A percentile compares a stretch with the other conserved stretches of the same genome.
phyloP scores from a whole-genome alignment of 805 yeast species.

The Lachancea meyersii region DNA sequence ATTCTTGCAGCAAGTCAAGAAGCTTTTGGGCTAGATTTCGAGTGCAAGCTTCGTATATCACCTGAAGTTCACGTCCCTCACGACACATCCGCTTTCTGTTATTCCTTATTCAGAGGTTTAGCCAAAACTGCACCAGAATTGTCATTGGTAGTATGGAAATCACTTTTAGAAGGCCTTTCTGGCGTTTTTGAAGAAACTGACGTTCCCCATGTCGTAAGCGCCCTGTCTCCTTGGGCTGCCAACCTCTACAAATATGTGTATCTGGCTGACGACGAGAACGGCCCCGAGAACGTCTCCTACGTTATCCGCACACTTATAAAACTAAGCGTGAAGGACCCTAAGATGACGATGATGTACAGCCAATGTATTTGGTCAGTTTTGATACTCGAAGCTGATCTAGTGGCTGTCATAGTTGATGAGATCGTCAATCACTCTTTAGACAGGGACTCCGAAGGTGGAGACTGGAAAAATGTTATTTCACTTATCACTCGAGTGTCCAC shows the following conservation, averaged over 20 bases:
- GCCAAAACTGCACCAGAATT: conserved; percentile 51
- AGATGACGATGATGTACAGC: conserved; percentile 47
- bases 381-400: conserved; percentile 54
- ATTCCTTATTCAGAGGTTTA: conserved; percentile 49
- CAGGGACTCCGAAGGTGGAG: conserved; percentile 66
- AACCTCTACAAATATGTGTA: conserved; percentile 57
- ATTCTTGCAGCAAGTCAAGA: conserved; percentile 57
- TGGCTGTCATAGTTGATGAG: conserved; percentile 60
- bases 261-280: conserved; percentile 47
- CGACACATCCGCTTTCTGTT: conserved; percentile 56
- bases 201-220: conserved; percentile 22
- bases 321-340: conserved; percentile 45
- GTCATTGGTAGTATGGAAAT: conserved; percentile 47
- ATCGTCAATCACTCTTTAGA: conserved; percentile 68
- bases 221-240: conserved; percentile 64
- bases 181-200: conserved; percentile 18
- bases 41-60: conserved; percentile 48
- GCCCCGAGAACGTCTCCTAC: conserved; percentile 54
- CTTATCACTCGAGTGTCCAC: conserved; percentile 64
- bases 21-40: conserved; percentile 54
- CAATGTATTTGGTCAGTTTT: conserved; percentile 63
- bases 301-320: conserved; percentile 57
- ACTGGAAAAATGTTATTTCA: conserved; percentile 57
- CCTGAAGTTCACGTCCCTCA: conserved; percentile 62
- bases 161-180: conserved; percentile 23